A percentile compares a stretch with the other conserved stretches of the same genome.
phyloP scores from a whole-genome alignment of 805 yeast species.

The Priceomyces haplophilus region DNA sequence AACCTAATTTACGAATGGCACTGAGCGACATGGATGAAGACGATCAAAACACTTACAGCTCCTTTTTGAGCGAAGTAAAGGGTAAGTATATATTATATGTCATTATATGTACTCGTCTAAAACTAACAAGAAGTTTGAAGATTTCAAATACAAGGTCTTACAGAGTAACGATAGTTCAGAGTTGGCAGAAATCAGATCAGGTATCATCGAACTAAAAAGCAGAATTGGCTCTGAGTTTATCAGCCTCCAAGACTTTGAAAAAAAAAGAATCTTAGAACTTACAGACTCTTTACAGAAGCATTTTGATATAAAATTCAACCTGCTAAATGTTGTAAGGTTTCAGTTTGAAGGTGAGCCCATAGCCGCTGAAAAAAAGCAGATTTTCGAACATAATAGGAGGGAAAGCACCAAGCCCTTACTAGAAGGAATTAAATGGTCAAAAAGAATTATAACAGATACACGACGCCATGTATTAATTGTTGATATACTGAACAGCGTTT shows the following conservation, averaged over 20 bases:
- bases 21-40: background rate
- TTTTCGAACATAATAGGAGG: background rate
- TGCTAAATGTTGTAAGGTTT: slow-evolving; percentile 17
- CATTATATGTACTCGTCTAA: background rate
- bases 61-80: background rate
- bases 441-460: slow-evolving; percentile 4
- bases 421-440: slow-evolving; percentile 3
- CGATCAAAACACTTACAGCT: background rate
- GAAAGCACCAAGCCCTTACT: slow-evolving; percentile 3
- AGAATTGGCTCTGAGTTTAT: slow-evolving; percentile 6
- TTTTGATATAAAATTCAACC: slow-evolving; percentile 18
- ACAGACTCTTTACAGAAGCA: slow-evolving; percentile 18
- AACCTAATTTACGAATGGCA: background rate
- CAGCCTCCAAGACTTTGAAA: slow-evolving; percentile 14
- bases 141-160: slow-evolving; percentile 9
- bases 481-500: slow-evolving; percentile 9
- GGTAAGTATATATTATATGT: background rate
- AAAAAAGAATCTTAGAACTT: slow-evolving; percentile 19
- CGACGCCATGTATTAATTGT: slow-evolving; percentile 13
- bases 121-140: background rate
- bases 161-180: slow-evolving; percentile 6
- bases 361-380: slow-evolving; percentile 6
- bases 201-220: slow-evolving; percentile 10
- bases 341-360: slow-evolving; percentile 30
- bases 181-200: slow-evolving; percentile 3